Percentiles rank a stretch among this genome's conserved stretches.
Conservation (phyloP, 805 yeast genomes). For the Martiniozyma abietophila region DNA sequence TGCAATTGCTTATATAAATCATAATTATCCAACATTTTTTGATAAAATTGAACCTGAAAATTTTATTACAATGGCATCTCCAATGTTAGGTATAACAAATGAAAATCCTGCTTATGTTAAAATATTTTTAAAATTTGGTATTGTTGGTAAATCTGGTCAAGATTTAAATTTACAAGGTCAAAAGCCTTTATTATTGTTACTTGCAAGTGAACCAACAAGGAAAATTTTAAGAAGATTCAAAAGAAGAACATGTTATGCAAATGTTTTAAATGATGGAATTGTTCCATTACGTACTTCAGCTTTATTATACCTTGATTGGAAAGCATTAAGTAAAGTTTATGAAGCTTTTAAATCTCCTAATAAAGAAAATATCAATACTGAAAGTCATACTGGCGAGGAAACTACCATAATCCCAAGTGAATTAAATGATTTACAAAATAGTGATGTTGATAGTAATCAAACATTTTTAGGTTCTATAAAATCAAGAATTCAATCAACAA, state of each 20-base stretch:
- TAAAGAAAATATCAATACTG: slow-evolving; percentile 7
- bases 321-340: slow-evolving; percentile 49
- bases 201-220: slow-evolving; percentile 72
- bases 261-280: slow-evolving; percentile 86
- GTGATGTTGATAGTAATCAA: slow-evolving; percentile 1
- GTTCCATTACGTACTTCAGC: slow-evolving; percentile 92
- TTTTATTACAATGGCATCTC: slow-evolving; percentile 79
- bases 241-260: slow-evolving; percentile 79
- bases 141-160: slow-evolving; percentile 88
- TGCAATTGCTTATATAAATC: slow-evolving; percentile 73
- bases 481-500: slow-evolving; percentile 31
- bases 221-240: slow-evolving; percentile 51
- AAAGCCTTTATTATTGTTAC: slow-evolving; percentile 61
- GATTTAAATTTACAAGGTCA: slow-evolving; percentile 60
- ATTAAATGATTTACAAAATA: slow-evolving; percentile 10
- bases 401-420: slow-evolving; percentile 26
- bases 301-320: slow-evolving; percentile 76
- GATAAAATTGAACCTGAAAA: slow-evolving; percentile 58
- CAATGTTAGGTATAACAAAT: slow-evolving; percentile 76
- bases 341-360: slow-evolving; percentile 16
- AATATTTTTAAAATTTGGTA: slow-evolving; percentile 75
- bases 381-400: background rate
- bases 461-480: slow-evolving; percentile 15
- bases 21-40: slow-evolving; percentile 65
- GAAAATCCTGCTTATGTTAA: slow-evolving; percentile 86